Conservation (phyloP, 2,329 filamentous ascomycete genomes). For the Sporothrix dimorphospora region DNA sequence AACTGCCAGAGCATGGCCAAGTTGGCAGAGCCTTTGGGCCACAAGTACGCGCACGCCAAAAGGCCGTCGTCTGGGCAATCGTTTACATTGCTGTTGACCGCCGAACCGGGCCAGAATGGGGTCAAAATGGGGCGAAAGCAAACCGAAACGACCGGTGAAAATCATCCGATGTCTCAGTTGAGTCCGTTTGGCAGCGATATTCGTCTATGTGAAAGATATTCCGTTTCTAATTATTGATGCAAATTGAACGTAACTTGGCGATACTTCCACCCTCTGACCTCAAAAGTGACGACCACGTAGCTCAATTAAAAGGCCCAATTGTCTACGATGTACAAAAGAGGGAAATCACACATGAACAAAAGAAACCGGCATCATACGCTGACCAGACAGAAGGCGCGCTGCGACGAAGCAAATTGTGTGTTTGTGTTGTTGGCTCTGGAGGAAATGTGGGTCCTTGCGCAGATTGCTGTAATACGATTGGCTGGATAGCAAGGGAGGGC, state of each 20-base stretch:
- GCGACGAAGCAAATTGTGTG: not conserved
- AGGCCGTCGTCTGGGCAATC: conserved; percentile 16
- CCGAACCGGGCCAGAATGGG: not conserved
- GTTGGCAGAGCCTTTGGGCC: not conserved
- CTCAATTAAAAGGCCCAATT: not conserved
- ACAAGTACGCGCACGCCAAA: not conserved
- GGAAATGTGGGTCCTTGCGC: not conserved
- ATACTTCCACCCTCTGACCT: too few relatives aligned
- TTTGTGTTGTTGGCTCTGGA: conserved; percentile 11
- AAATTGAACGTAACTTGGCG: not conserved
- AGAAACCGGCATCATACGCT: not conserved
- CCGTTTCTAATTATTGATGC: not conserved
- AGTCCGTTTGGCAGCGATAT: not conserved
- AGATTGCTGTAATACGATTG: conserved; percentile 17
- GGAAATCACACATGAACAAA: not conserved
- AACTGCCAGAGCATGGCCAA: not conserved
- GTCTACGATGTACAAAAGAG: not conserved
- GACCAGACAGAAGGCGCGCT: not conserved
- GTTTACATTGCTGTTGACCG: not conserved
- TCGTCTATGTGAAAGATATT: not conserved
- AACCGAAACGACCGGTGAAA: not conserved
- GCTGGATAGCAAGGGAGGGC: not conserved
- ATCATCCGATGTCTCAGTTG: not conserved
- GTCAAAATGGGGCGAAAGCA: not conserved
- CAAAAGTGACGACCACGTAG: too few relatives aligned